These are phyloP conservation scores for Xylaria sp. DNA, from an alignment of 2,329 filamentous ascomycete species.

Conservation along the genomic window DNA sequence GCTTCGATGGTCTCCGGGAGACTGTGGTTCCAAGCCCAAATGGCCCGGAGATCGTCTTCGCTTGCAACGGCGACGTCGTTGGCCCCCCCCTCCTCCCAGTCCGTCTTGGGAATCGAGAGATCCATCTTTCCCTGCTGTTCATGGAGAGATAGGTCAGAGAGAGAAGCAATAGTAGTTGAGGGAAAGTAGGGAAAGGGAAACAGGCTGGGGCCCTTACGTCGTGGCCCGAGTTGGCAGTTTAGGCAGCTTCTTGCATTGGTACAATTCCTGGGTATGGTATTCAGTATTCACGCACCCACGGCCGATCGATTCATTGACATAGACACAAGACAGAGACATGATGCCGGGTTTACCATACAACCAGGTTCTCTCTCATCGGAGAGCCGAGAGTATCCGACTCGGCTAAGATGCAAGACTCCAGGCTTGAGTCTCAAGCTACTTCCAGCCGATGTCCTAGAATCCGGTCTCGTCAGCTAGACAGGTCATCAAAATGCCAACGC, in stretches of 20 bases:
- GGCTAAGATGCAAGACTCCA: slow-evolving; percentile 15
- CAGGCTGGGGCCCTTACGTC: slow-evolving; percentile 6
- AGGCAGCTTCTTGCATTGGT: slow-evolving; percentile 10
- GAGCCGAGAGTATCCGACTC: slow-evolving; percentile 12
- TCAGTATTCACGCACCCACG: slow-evolving; percentile 14
- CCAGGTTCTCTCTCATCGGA: slow-evolving; percentile 11
- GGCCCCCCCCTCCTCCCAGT: slow-evolving; percentile 5
- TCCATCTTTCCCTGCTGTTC: slow-evolving; percentile 10
- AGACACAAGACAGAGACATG: slow-evolving; percentile 13
- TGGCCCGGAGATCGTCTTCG: slow-evolving; percentile 7
- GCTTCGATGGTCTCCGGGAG: neutral
- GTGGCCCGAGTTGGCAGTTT: slow-evolving; percentile 12
- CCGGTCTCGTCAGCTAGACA: slow-evolving; percentile 11
- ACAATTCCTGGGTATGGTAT: slow-evolving; percentile 12
- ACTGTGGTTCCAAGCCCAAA: slow-evolving; percentile 5
- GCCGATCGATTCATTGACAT: slow-evolving; percentile 8
- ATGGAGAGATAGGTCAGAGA: slow-evolving; percentile 12
- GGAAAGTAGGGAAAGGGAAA: slow-evolving; percentile 9
- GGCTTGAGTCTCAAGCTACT: slow-evolving; percentile 14
- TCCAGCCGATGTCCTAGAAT: slow-evolving; percentile 5
- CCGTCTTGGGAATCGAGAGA: slow-evolving; percentile 12
- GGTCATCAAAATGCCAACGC: slow-evolving; percentile 11
- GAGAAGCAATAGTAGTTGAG: slow-evolving; percentile 13
- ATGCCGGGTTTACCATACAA: slow-evolving; percentile 12
- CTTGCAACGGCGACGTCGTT: slow-evolving; percentile 7